phyloP scores from a whole-genome alignment of 192 early-diverging fungal genomes.

The Backusella australiensis region DNA sequence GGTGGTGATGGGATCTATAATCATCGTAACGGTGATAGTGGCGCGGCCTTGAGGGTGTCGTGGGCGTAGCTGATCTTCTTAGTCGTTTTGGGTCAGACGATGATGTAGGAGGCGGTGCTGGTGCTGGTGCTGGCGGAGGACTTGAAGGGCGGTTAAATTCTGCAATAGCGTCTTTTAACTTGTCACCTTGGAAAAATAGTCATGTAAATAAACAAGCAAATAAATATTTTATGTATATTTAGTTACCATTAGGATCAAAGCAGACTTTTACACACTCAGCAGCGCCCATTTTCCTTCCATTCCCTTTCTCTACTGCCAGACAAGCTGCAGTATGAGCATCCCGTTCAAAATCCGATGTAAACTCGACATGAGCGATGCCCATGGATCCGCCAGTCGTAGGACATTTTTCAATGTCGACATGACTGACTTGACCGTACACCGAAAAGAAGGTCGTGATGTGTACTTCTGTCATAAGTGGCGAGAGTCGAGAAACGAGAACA shows the following conservation, averaged over 20 bases:
- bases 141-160: constrained; percentile 7
- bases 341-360: constrained; percentile 30
- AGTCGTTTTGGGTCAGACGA: neutral
- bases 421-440: constrained; percentile 47
- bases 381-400: constrained; percentile 47
- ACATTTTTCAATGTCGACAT: constrained; percentile 47
- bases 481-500: constrained; percentile 37
- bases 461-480: constrained; percentile 36
- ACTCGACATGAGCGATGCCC: constrained; percentile 49
- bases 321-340: constrained; percentile 39
- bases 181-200: constrained; percentile 1
- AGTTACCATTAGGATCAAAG: constrained; percentile 37
- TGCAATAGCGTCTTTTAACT: constrained; percentile 24
- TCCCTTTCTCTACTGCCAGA: constrained; percentile 47
- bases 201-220: neutral
- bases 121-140: neutral
- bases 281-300: constrained; percentile 42
- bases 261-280: constrained; percentile 34
- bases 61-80: neutral
- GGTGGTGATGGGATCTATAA: neutral
- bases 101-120: neutral
- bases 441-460: constrained; percentile 42
- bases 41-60: neutral
- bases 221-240: neutral
- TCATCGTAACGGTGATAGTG: neutral